phyloP scores from a whole-genome alignment of 129 eudicot genomes.

The Deinandra increscens region DNA sequence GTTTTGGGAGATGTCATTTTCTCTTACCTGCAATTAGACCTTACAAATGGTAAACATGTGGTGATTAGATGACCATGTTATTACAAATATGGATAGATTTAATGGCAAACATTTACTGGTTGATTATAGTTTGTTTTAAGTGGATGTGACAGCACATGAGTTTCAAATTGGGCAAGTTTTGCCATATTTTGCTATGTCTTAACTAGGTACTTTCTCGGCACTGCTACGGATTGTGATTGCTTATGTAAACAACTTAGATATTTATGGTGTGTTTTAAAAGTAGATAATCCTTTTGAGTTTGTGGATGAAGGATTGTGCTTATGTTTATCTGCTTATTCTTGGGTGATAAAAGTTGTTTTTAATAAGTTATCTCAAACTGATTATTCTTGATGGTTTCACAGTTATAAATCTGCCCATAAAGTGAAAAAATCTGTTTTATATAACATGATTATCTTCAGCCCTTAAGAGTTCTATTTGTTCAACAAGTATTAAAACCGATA shows the following conservation, averaged over 20 bases:
- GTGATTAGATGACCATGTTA: slow-evolving; percentile 2
- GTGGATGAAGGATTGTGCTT: neutral
- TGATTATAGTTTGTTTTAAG: slow-evolving; percentile 9
- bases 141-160: slow-evolving; percentile 20
- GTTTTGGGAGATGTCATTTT: neutral
- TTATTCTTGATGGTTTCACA: neutral
- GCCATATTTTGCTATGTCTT: slow-evolving; percentile 7
- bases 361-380: neutral
- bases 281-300: neutral
- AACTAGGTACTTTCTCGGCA: neutral
- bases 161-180: slow-evolving; percentile 4
- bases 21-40: neutral
- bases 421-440: neutral
- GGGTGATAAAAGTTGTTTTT: neutral
- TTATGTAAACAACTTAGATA: neutral
- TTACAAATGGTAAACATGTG: neutral
- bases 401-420: neutral
- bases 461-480: neutral
- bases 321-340: neutral
- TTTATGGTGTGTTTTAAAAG: neutral
- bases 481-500: neutral
- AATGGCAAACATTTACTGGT: neutral
- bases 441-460: neutral
- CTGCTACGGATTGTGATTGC: neutral
- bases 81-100: slow-evolving; percentile 8